Evolutionary conservation across 768 basidiomycete genomes (phyloP), one percentile per base, ranked within the genome.

Genomic region (Boletus speciosus): DNA sequence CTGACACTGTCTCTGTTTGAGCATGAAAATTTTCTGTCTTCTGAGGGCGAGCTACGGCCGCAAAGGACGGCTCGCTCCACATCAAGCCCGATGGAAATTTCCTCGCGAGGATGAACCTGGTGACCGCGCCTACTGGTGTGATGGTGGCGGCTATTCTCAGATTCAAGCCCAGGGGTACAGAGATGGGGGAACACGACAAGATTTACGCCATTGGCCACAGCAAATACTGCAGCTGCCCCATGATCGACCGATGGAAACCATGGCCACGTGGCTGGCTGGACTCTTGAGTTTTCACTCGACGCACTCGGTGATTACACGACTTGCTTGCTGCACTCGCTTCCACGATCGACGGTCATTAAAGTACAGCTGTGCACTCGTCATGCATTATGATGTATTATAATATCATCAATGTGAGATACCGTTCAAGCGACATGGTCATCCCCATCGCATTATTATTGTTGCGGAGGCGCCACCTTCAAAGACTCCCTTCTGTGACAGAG

Each of bases 321-420:
- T 29, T 8, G 29, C 29, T 29, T 29, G 29, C 8, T 29, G 29
- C 29, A 27, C 25, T n/a, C 14, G 35, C 29, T 37, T 39, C 55
- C 39, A 31, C 25, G 16, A 34, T 35, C 6, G 21, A 60, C 60
- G 61, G 60, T 49, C 47, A 61, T 61, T 51, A 46, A 29, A 29
- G 29, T 29, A 29, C 29, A 9, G 8, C 19, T 19, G 19, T 29
- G 4, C 29, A 9, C 29, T 29, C 29, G 8, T 29, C 29, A 29
- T 29, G 29, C 8, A 9, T 29, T 29, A 29, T 29, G 29, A 29
- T 29, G 29, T 29, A 29, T 29, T 25, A 25, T 25, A 23, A 23
- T 23, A 23, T 23, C 23, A 23, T 23, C 19, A 19, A 19, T 23
- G 23, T 23, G 23, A 23, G 23, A 23, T 23, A 23, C 23, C 2